Conservation (phyloP, 192 early-diverging fungal genomes). For the Rhizophagus sp. region DNA sequence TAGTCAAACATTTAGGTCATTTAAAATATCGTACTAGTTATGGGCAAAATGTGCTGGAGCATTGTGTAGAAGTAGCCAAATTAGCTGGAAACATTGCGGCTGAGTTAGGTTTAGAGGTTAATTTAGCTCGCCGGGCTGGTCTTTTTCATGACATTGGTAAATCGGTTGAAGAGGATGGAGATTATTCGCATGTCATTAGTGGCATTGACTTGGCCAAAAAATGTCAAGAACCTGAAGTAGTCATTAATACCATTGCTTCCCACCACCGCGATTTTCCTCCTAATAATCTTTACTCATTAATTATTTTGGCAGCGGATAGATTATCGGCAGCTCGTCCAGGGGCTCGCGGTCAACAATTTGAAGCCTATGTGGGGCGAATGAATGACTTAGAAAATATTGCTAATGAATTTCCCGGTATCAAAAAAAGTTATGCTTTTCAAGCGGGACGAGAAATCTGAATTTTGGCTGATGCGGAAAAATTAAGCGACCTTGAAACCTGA, state of each 20-base stretch:
- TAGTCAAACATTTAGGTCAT: constrained; percentile 8
- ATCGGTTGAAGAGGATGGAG: not conserved
- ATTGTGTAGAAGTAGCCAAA: constrained; percentile 7
- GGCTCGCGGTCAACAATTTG: not conserved
- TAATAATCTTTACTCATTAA: constrained; percentile 8
- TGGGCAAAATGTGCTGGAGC: constrained; percentile 5
- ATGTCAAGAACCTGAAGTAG: not conserved
- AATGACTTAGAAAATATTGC: constrained; percentile 1
- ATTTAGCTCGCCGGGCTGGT: not conserved
- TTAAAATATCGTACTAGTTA: constrained; percentile 21
- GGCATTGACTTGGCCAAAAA: not conserved
- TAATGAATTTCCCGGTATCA: constrained; percentile 11
- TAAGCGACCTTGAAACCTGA: not conserved
- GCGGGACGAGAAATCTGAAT: constrained; percentile 9
- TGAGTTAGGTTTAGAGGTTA: not conserved
- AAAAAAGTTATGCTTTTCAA: constrained; percentile 23
- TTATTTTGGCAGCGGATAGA: constrained; percentile 1
- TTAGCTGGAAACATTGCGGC: constrained; percentile 7
- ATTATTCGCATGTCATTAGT: not conserved
- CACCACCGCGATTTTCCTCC: constrained; percentile 6
- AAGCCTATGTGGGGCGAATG: constrained; percentile 2
- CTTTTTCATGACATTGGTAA: constrained; percentile 9
- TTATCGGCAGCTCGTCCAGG: constrained; percentile 9
- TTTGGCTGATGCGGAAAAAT: constrained; percentile 2
- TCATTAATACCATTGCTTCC: constrained; percentile 13